Base-by-base conservation (phyloP, 805 yeast species). In the Candida piceae region DNA sequence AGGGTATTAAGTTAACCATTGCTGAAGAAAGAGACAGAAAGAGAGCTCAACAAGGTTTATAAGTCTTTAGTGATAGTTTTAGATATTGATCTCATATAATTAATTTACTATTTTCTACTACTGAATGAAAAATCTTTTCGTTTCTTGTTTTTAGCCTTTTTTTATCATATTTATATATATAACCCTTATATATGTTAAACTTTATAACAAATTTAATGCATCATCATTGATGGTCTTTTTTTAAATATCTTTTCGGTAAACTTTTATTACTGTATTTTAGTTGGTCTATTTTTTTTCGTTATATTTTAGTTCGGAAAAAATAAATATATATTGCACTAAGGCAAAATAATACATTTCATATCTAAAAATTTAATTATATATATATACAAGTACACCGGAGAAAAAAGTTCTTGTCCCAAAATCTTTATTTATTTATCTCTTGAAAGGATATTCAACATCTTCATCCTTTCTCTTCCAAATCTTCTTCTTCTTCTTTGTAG, bases 21-120 rank as follows among this genome's bases (percentile, higher is more conserved):
- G 76, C 96, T 65, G 96, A 88, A 77, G 96, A 88, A 81, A 87
- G 96, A 76, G 96, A 88, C 85, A 80, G 89, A 80, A 89, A 95
- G 75, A 84, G 96, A 75, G 88, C 90, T 64, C 84, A 77, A 67
- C 70, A 67, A 57, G 77, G 76, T 67, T 69, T 72, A 63, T 68
- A 69, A 69, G 22, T 18, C 41, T 35, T 30, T 34, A 38, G 28
- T 29, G 9, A n/a, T 26, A 24, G 26, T 24, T 24, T 24, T 24
- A 24, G 26, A 24, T 24, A 7, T 24, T 24, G 13, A 12, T 24
- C 13, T 24, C 12, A 24, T 26, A 13, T 26, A 26, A 26, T 26
- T 26, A 26, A 26, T 13, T 26, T 26, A 26, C 29, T 26, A 15
- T 26, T 26, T 16, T 7, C 9, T 20, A 6, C 6, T 7, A 20